Evolutionary conservation across 306 rosid genomes (phyloP).

Genomic region (Vigna nakashimae): DNA sequence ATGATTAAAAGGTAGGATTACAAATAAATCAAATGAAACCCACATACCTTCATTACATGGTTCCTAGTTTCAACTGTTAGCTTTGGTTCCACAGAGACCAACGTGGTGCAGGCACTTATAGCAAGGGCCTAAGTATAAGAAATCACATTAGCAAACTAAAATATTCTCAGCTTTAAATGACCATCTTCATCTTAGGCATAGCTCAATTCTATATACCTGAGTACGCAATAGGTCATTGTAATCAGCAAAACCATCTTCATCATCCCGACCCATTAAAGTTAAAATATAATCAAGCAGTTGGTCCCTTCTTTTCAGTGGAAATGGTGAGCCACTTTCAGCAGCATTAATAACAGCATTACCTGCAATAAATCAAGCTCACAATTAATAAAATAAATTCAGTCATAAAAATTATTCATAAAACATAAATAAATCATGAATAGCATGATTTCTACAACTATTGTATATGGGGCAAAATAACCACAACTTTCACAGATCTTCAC

Average conservation of each 20-base stretch:
- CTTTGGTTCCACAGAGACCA: conserved; percentile 97
- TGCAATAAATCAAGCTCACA: conserved; percentile 44
- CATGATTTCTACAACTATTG: background rate
- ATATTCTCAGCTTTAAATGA: conserved; percentile 40
- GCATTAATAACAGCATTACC: conserved; percentile 98
- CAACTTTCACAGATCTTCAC: conserved; percentile 22
- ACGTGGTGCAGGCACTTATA: conserved; percentile 93
- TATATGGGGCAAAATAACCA: conserved; percentile 5
- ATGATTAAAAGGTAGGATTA: conserved; percentile 9
- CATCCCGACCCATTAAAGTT: conserved; percentile 94
- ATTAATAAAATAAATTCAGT: conserved; percentile 24
- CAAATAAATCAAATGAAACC: conserved; percentile 38
- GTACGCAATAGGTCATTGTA: conserved; percentile 81
- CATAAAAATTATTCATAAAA: background rate
- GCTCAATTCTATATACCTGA: conserved; percentile 65
- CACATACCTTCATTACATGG: conserved; percentile 81
- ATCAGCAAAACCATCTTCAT: conserved; percentile 78
- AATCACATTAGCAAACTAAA: conserved; percentile 25
- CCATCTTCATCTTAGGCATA: conserved; percentile 30
- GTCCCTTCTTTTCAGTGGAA: conserved; percentile 95
- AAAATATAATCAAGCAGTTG: conserved; percentile 85
- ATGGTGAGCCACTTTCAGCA: conserved; percentile 87
- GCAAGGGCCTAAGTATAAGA: conserved; percentile 80
- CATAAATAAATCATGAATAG: background rate
- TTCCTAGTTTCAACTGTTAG: conserved; percentile 92